A percentile compares a stretch with the other conserved stretches of the same genome.
Evolutionary conservation across 2,329 filamentous ascomycete genomes (phyloP).

Genomic region (Rugonectria rugulosa): DNA sequence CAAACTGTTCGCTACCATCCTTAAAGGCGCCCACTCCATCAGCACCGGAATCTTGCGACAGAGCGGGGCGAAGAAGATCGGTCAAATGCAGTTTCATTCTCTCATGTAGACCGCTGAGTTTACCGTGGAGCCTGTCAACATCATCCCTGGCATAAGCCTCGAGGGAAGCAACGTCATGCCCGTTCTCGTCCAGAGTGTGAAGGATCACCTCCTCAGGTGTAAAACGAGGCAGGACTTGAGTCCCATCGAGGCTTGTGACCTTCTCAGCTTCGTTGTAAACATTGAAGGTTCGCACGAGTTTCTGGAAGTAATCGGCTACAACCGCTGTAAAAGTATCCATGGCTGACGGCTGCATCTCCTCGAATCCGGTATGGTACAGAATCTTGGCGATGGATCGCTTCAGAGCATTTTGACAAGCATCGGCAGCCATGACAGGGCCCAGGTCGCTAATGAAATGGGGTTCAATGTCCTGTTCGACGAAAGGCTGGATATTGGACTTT

Average conservation of each 20-base stretch:
- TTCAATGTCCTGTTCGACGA: slow-evolving; percentile 84
- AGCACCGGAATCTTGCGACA: slow-evolving; percentile 74
- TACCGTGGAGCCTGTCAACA: slow-evolving; percentile 82
- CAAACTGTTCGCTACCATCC: slow-evolving; percentile 95
- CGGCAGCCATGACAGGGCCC: slow-evolving; percentile 85
- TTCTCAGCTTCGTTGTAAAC: slow-evolving; percentile 86
- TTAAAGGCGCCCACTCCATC: slow-evolving; percentile 94
- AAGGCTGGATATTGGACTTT: slow-evolving; percentile 91
- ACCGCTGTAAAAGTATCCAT: slow-evolving; percentile 90
- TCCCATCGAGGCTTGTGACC: slow-evolving; percentile 61
- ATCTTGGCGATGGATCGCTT: slow-evolving; percentile 93
- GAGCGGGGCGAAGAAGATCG: slow-evolving; percentile 90
- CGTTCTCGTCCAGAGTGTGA: slow-evolving; percentile 85
- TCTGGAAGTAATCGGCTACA: slow-evolving; percentile 87
- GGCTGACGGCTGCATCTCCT: slow-evolving; percentile 95
- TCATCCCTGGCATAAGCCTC: slow-evolving; percentile 93
- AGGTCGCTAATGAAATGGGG: slow-evolving; percentile 90
- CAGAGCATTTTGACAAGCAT: slow-evolving; percentile 82
- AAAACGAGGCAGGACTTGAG: slow-evolving; percentile 69
- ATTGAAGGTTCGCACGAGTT: slow-evolving; percentile 80
- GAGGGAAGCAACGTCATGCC: slow-evolving; percentile 80
- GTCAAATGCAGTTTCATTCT: slow-evolving; percentile 92
- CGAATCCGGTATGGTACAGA: slow-evolving; percentile 95
- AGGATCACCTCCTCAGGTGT: slow-evolving; percentile 86
- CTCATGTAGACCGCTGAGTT: slow-evolving; percentile 86